phyloP scores from a whole-genome alignment of 495 filamentous ascomycete species.

The Penicillium lagena region DNA sequence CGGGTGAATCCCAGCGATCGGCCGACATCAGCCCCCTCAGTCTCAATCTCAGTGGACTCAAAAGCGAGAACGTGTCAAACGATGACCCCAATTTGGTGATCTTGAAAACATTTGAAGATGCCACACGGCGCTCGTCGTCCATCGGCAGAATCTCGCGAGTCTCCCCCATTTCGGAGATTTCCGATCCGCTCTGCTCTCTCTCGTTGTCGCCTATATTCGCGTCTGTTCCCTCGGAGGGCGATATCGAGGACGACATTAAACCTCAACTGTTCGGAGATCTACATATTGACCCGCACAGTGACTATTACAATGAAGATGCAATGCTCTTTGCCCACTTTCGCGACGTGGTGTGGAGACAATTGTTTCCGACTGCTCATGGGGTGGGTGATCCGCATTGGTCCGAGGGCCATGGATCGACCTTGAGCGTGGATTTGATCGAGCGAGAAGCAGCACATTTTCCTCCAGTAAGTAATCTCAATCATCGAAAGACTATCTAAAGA shows the following conservation, averaged over 20 bases:
- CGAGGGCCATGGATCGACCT: conserved; percentile 19
- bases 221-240: conserved; percentile 11
- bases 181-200: conserved; percentile 20
- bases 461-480: conserved; percentile 33
- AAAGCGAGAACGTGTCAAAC: conserved; percentile 6
- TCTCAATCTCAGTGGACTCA: neutral
- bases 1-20: conserved; percentile 14
- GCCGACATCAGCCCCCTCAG: conserved; percentile 12
- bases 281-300: conserved; percentile 15
- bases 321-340: conserved; percentile 36
- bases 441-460: conserved; percentile 41
- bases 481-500: neutral
- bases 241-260: conserved; percentile 9
- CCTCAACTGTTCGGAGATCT: conserved; percentile 7
- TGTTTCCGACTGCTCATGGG: conserved; percentile 22
- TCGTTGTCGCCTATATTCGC: conserved; percentile 16
- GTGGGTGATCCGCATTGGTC: conserved; percentile 16
- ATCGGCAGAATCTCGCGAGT: conserved; percentile 21
- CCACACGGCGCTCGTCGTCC: conserved; percentile 22
- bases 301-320: conserved; percentile 11
- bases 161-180: conserved; percentile 32
- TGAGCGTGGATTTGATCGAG: conserved; percentile 43
- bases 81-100: conserved; percentile 42
- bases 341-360: conserved; percentile 32
- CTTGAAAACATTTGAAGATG: conserved; percentile 44